Evolutionary conservation across 2,329 filamentous ascomycete species (phyloP).

Genomic region (Talaromyces sp.): DNA sequence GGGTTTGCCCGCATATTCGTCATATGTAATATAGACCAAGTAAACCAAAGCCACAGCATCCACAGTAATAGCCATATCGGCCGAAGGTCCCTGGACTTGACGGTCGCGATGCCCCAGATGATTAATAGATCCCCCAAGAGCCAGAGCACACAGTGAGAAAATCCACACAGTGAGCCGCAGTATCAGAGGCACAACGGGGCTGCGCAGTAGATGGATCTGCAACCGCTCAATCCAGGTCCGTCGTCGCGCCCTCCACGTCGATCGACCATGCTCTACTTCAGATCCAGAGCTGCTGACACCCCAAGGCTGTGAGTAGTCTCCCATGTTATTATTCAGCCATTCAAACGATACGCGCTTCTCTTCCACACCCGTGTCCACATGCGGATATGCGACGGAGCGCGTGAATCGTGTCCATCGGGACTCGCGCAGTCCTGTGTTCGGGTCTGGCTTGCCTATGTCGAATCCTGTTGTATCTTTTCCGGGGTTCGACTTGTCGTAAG

Average conservation of each 20-base stretch:
- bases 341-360: constrained; percentile 41
- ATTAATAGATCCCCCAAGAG: constrained; percentile 71
- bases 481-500: constrained; percentile 24
- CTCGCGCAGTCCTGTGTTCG: constrained; percentile 23
- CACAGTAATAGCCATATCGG: constrained; percentile 82
- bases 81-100: constrained; percentile 64
- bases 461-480: not conserved
- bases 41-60: constrained; percentile 87
- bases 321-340: constrained; percentile 42
- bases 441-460: not conserved
- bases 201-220: constrained; percentile 67
- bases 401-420: constrained; percentile 47
- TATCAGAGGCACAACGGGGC: constrained; percentile 77
- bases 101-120: constrained; percentile 49
- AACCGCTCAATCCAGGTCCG: constrained; percentile 56
- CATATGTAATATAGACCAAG: constrained; percentile 87
- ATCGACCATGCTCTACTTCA: constrained; percentile 44
- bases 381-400: constrained; percentile 39
- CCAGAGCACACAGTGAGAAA: constrained; percentile 78
- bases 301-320: constrained; percentile 49
- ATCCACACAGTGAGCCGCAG: constrained; percentile 78
- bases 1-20: constrained; percentile 93
- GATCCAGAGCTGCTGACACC: constrained; percentile 41
- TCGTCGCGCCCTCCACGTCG: constrained; percentile 46
- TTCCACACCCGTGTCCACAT: constrained; percentile 24